phyloP scores from a whole-genome alignment of 768 basidiomycete genomes.

The Mycena belliarum region DNA sequence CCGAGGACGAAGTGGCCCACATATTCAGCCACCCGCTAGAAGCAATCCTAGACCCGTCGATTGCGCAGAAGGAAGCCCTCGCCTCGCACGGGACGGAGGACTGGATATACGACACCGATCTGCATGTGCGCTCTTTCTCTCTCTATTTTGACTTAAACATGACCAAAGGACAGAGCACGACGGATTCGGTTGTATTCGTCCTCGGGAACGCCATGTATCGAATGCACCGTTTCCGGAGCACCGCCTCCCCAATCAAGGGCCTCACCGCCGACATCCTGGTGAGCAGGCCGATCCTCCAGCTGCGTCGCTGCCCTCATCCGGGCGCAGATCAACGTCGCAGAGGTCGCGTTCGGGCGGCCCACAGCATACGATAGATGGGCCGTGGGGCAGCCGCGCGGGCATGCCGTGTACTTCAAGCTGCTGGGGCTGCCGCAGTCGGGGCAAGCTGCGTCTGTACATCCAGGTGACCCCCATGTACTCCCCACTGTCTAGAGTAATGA shows the following conservation, averaged over 20 bases:
- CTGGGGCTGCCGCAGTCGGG: constrained; percentile 5
- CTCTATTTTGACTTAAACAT: background rate
- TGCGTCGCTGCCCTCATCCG: background rate
- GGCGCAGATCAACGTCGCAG: constrained; percentile 63
- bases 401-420: constrained; percentile 21
- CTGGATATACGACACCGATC: constrained; percentile 78
- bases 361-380: constrained; percentile 62
- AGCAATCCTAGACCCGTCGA: constrained; percentile 63
- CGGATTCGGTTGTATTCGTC: constrained; percentile 50
- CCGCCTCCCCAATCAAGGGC: constrained; percentile 81
- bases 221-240: constrained; percentile 82
- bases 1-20: constrained; percentile 67
- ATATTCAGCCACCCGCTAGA: constrained; percentile 84
- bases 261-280: constrained; percentile 84
- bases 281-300: constrained; percentile 26
- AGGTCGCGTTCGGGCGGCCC: constrained; percentile 57
- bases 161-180: constrained; percentile 47
- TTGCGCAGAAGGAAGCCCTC: constrained; percentile 50
- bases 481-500: background rate
- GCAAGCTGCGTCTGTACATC: background rate
- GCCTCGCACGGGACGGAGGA: constrained; percentile 61
- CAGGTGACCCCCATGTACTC: background rate
- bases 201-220: constrained; percentile 61
- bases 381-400: constrained; percentile 44
- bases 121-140: constrained; percentile 54